Percentiles rank a stretch among this genome's conserved stretches.
phyloP scores from a whole-genome alignment of 2,329 filamentous ascomycete genomes.

The Fusarium sp. region DNA sequence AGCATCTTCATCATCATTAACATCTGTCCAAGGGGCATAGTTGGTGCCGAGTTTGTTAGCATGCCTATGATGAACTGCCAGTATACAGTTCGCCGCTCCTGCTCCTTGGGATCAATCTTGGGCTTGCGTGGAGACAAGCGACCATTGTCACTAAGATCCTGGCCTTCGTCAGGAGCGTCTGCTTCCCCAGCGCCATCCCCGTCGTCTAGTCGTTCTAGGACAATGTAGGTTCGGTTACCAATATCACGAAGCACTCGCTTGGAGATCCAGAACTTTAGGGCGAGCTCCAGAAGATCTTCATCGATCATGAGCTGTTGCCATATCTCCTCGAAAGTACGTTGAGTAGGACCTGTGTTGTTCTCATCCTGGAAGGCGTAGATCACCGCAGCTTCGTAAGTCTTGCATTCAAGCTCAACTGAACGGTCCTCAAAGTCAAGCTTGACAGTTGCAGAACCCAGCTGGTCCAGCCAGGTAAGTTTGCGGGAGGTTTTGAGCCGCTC shows the following conservation, averaged over 20 bases:
- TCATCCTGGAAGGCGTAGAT: slow-evolving; percentile 81
- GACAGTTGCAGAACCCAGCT: slow-evolving; percentile 82
- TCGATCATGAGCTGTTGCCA: slow-evolving; percentile 75
- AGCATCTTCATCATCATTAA: slow-evolving; percentile 96
- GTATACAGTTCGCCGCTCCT: slow-evolving; percentile 73
- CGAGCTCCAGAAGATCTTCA: slow-evolving; percentile 74
- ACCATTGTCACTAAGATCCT: slow-evolving; percentile 40
- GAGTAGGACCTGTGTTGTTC: slow-evolving; percentile 50
- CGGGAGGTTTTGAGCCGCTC: slow-evolving; percentile 83
- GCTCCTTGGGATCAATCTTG: slow-evolving; percentile 72
- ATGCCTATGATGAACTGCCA: slow-evolving; percentile 94
- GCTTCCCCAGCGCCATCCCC: slow-evolving; percentile 44
- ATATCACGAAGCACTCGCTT: slow-evolving; percentile 72
- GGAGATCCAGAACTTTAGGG: slow-evolving; percentile 77
- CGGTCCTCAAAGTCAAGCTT: slow-evolving; percentile 87
- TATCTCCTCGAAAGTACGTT: slow-evolving; percentile 64
- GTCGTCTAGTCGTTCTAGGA: slow-evolving; percentile 72
- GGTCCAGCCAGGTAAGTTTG: slow-evolving; percentile 89
- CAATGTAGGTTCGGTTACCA: slow-evolving; percentile 67
- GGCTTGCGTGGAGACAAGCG: slow-evolving; percentile 61
- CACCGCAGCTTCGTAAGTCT: slow-evolving; percentile 87
- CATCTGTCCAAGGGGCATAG: slow-evolving; percentile 85
- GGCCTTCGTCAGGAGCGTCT: slow-evolving; percentile 46
- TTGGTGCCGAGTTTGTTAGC: slow-evolving; percentile 86
- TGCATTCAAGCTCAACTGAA: slow-evolving; percentile 75